phyloP scores from a whole-genome alignment of 2,329 filamentous ascomycete species.

The Xylaria sp. region DNA sequence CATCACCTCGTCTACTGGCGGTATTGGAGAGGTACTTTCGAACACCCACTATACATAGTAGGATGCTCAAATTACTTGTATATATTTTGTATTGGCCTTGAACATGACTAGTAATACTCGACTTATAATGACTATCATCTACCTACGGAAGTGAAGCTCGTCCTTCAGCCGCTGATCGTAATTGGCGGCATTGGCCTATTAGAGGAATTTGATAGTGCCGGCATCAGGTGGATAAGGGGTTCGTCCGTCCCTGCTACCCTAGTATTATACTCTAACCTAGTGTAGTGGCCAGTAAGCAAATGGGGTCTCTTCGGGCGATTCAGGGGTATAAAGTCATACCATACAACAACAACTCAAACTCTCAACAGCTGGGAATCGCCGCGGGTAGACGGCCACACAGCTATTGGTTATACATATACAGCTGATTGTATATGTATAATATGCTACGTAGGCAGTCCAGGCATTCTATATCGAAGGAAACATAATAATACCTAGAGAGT shows the following conservation, averaged over 20 bases:
- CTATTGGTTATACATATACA: not conserved
- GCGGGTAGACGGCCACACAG: not conserved
- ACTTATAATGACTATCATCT: slow-evolving; percentile 1
- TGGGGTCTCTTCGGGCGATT: slow-evolving; percentile 6
- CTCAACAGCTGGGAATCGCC: not conserved
- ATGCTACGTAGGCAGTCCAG: not conserved
- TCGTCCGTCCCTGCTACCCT: slow-evolving; percentile 1
- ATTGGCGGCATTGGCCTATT: slow-evolving; percentile 6
- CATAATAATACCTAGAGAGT: not conserved
- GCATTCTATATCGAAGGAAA: not conserved
- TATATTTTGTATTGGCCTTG: no score
- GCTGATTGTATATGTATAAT: not conserved
- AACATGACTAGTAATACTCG: no score
- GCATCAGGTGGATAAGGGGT: slow-evolving; percentile 29
- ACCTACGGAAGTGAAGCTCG: not conserved
- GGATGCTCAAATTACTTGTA: no score
- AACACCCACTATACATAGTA: no score
- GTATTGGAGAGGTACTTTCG: no score
- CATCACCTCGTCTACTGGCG: no score
- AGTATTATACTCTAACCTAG: not conserved
- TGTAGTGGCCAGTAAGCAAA: slow-evolving; percentile 16
- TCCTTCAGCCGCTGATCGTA: not conserved
- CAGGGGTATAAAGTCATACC: slow-evolving; percentile 19
- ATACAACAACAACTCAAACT: not conserved
- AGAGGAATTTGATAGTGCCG: slow-evolving; percentile 4